A percentile compares a stretch with the other conserved stretches of the same genome.
These are phyloP conservation scores for Ophiostoma triangulosporum DNA, from an alignment of 2,329 filamentous ascomycete species.

Conservation along the genomic window DNA sequence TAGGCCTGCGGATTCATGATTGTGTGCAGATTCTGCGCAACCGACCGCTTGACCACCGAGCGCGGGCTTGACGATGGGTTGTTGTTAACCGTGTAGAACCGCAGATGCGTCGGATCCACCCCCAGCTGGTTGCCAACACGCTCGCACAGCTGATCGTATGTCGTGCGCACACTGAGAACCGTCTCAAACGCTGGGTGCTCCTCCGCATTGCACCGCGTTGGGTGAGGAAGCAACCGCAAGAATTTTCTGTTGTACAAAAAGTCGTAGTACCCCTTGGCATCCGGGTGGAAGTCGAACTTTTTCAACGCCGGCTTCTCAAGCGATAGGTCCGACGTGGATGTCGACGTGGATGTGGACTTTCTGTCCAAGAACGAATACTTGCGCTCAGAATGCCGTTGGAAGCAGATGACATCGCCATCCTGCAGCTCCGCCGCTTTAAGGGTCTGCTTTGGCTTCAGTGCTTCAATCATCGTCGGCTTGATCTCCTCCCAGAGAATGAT, in stretches of 20 bases:
- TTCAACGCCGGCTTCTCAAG: conserved; percentile 24
- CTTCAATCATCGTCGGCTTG: conserved; percentile 94
- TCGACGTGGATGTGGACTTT: not conserved
- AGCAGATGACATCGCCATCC: conserved; percentile 93
- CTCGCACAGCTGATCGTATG: conserved; percentile 73
- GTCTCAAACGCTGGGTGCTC: conserved; percentile 59
- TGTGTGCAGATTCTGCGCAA: conserved; percentile 56
- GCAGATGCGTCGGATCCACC: conserved; percentile 72
- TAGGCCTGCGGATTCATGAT: conserved; percentile 68
- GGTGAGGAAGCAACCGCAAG: conserved; percentile 63
- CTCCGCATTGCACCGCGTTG: conserved; percentile 37
- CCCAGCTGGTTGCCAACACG: conserved; percentile 68
- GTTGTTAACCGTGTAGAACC: conserved; percentile 77
- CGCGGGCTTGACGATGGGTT: conserved; percentile 62
- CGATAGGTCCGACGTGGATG: conserved; percentile 14
- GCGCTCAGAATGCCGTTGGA: conserved; percentile 53
- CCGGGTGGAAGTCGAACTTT: conserved; percentile 43
- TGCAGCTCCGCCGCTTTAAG: conserved; percentile 87
- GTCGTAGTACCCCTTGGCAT: conserved; percentile 83
- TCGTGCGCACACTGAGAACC: conserved; percentile 74
- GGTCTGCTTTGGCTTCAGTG: conserved; percentile 80
- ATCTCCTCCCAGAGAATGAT: conserved; percentile 86
- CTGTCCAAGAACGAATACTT: conserved; percentile 20
- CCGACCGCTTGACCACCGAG: conserved; percentile 57
- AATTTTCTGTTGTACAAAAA: conserved; percentile 75